A percentile compares a stretch with the other conserved stretches of the same genome.
Conservation (phyloP, 148 eudicot genomes). For the Rhododendron williamsianum region DNA sequence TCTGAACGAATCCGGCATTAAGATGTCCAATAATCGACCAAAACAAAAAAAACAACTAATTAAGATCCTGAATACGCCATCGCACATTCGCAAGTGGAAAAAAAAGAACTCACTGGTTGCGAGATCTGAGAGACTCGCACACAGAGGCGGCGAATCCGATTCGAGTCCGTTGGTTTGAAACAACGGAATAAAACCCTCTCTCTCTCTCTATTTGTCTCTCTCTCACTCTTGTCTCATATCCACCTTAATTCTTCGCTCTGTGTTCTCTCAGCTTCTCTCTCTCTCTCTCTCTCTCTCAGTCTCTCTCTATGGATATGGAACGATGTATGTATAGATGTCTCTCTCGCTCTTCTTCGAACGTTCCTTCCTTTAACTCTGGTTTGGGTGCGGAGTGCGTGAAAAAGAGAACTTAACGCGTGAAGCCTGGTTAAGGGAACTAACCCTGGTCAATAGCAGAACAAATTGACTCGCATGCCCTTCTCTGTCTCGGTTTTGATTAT, state of each 20-base stretch:
- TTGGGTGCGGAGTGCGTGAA: neutral
- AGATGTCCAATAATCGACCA: neutral
- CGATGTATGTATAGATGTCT: neutral
- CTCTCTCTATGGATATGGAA: neutral
- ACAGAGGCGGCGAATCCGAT: neutral
- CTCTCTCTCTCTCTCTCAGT: neutral
- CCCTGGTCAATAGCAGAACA: neutral
- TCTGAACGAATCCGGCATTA: neutral
- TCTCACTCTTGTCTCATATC: neutral
- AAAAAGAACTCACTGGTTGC: constrained; percentile 23
- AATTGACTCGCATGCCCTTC: neutral
- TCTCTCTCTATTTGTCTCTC: neutral
- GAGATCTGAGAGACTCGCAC: constrained; percentile 25
- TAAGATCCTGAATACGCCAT: neutral
- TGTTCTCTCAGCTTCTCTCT: neutral
- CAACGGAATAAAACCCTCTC: neutral
- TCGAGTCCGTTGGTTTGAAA: too few species aligned
- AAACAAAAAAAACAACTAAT: neutral
- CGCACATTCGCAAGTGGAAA: neutral
- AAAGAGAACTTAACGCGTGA: neutral
- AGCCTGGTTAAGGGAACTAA: constrained; percentile 16
- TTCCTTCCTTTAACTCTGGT: constrained; percentile 4
- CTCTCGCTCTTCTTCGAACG: neutral
- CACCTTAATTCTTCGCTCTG: neutral
- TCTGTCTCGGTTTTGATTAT: neutral